Base-by-base conservation (phyloP, 352 stramenopile species). In the Phytophthora sp. region DNA sequence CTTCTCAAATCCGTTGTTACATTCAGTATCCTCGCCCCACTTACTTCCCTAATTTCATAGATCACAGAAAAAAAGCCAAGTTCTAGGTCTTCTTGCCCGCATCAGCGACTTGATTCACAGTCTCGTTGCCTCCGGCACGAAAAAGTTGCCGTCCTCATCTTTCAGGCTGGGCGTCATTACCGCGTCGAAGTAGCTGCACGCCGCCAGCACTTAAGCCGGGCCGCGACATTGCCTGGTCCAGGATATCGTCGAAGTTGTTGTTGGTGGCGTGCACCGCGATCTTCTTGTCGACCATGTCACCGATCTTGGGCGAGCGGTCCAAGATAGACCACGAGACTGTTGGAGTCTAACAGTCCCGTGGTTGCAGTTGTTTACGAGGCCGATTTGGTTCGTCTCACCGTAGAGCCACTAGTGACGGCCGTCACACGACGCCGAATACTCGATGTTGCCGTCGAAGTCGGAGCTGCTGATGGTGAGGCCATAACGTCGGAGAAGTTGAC, bases 391-490 rank as follows among this genome's bases (percentile, higher is more conserved):
- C 8, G 35, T 63, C 45, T 65, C 64, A 23, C 54, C 63, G 31
- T 74, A 73, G 0, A 70, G 15, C 73, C 73, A 84, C 64, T 82
- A 82, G 61, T 84, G 76, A 39, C 64, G 73, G 12, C 69, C 67
- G 15, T 82, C 73, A 42, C 76, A 85, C 12, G 59, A 67, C 1
- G 50, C 38, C n/a, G 59, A 67, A 41, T 61, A 67, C 31, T 67
- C 50, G 6, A 47, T 59, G 47, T 58, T 66, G 29, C 57, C 57
- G n/a, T n/a, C n/a, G n/a, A n/a, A n/a, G n/a, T n/a, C n/a, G n/a
- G n/a, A n/a, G n/a, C n/a, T n/a, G n/a, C 71, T 80, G 61, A 85
- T 70, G 3, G 73, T 82, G 31, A 80, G 35, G 4, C 76, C 45
- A 70, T 73, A 2, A 71, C 62, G 5, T 74, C 69, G 12, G 66